Percentiles rank a stretch among this genome's conserved stretches.
phyloP scores from a whole-genome alignment of 345 rosid species.

The Excoecaria agallocha region DNA sequence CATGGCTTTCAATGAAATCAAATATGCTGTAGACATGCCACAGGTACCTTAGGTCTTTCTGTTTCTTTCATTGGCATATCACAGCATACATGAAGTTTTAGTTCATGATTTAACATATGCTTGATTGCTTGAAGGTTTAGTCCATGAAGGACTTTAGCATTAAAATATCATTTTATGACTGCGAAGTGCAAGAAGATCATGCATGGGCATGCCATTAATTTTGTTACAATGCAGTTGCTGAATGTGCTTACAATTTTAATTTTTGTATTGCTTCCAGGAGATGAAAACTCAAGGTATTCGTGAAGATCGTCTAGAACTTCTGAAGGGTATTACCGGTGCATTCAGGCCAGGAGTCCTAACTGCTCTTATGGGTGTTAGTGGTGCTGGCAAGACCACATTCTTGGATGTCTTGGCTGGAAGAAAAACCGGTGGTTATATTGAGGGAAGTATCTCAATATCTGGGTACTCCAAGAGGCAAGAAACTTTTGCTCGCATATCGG shows the following conservation, averaged over 20 bases:
- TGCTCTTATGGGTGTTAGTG: conserved; percentile 48
- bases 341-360: conserved; percentile 49
- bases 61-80: neutral
- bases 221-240: neutral
- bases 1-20: conserved; percentile 53
- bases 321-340: conserved; percentile 39
- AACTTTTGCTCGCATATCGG: conserved; percentile 42
- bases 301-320: conserved; percentile 45
- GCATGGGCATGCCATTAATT: neutral
- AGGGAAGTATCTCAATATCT: conserved; percentile 40
- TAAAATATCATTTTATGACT: neutral
- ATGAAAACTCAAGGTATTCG: conserved; percentile 52
- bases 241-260: neutral
- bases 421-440: conserved; percentile 42
- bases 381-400: conserved; percentile 50
- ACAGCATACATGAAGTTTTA: neutral
- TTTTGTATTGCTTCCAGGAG: conserved; percentile 28
- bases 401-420: conserved; percentile 58
- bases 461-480: conserved; percentile 51
- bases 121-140: neutral
- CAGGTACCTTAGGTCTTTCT: conserved; percentile 35
- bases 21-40: conserved; percentile 71
- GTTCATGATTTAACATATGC: neutral
- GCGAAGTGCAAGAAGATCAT: neutral
- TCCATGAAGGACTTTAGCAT: neutral